phyloP scores from a whole-genome alignment of 345 rosid species.

The Eucalyptus sideroxylon region DNA sequence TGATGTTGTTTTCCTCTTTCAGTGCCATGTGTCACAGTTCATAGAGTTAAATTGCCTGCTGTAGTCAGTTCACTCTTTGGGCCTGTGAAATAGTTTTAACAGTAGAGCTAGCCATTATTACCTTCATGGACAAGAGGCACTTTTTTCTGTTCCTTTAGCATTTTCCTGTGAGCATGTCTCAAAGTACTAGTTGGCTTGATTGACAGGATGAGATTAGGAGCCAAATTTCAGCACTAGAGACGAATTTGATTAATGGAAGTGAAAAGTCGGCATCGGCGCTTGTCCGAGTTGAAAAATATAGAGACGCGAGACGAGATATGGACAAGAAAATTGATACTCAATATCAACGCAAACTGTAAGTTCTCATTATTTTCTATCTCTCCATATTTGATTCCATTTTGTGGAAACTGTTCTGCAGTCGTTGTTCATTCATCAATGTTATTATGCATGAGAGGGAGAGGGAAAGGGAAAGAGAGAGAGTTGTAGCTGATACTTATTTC shows the following conservation, averaged over 20 bases:
- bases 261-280: conserved; percentile 44
- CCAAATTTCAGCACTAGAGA: conserved; percentile 45
- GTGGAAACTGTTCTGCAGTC: neutral
- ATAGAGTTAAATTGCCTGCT: neutral
- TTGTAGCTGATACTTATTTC: neutral
- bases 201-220: conserved; percentile 77
- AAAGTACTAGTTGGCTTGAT: neutral
- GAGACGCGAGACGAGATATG: conserved; percentile 52
- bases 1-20: neutral
- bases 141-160: neutral
- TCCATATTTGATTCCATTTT: neutral
- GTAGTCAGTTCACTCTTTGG: neutral
- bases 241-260: conserved; percentile 31
- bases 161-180: neutral
- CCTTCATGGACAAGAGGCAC: neutral
- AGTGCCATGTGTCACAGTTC: neutral
- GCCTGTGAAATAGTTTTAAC: neutral
- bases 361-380: neutral
- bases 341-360: conserved; percentile 83
- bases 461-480: no score
- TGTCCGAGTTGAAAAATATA: conserved; percentile 45
- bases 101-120: neutral
- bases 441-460: neutral
- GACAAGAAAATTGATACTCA: conserved; percentile 75
- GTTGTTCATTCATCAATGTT: neutral